phyloP scores from a whole-genome alignment of 1,284 basidiomycete genomes.

The Anthracocystis panici-leucophaei region DNA sequence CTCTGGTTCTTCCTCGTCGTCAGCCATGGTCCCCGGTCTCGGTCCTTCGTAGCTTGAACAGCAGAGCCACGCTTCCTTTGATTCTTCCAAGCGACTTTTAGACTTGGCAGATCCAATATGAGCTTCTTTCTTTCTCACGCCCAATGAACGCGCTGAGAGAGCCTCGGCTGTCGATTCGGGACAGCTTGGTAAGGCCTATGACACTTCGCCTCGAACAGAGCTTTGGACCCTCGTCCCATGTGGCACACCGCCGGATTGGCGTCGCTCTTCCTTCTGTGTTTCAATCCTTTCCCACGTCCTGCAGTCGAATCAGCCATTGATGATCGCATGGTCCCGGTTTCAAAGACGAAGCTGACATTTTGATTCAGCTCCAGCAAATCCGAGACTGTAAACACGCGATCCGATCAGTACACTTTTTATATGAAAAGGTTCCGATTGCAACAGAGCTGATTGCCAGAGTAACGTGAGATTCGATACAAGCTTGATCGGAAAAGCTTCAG shows the following conservation, averaged over 20 bases:
- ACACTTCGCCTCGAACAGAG: slow-evolving; percentile 11
- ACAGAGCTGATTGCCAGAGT: too few relatives aligned
- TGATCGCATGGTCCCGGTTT: too few relatives aligned
- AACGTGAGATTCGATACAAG: too few relatives aligned
- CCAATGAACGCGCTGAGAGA: not conserved
- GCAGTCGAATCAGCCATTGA: not conserved
- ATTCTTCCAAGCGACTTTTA: not conserved
- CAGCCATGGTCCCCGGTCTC: slow-evolving; percentile 1
- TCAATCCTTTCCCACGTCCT: not conserved
- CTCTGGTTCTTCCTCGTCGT: not conserved
- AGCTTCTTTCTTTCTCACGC: not conserved
- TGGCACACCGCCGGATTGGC: slow-evolving; percentile 7
- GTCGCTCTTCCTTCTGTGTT: not conserved
- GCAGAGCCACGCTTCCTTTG: not conserved
- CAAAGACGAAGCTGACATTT: too few relatives aligned
- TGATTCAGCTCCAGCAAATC: too few relatives aligned
- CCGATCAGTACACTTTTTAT: too few relatives aligned
- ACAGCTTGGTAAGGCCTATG: slow-evolving; percentile 33
- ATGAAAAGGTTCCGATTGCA: too few relatives aligned
- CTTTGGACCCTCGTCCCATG: slow-evolving; percentile 12
- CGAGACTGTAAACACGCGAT: too few relatives aligned
- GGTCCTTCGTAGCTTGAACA: too few relatives aligned
- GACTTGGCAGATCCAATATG: too few relatives aligned
- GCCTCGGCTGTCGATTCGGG: slow-evolving; percentile 9
- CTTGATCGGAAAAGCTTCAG: not conserved